phyloP scores from a whole-genome alignment of 2,329 filamentous ascomycete species.

The Septoria linicola region DNA sequence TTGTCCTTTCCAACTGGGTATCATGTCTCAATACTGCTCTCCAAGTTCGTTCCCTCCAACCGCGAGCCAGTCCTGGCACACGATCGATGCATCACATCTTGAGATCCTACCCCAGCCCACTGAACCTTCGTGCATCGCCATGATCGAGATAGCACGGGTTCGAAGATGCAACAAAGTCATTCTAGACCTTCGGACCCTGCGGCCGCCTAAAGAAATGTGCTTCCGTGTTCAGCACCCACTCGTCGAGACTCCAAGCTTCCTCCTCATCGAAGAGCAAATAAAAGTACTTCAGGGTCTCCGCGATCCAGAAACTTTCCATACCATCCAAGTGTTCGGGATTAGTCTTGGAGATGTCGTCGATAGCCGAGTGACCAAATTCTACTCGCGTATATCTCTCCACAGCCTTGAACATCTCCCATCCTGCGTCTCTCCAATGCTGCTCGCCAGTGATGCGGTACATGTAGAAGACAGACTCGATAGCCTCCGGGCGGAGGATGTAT shows the following conservation, averaged over 20 bases:
- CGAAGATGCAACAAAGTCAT: too few species aligned
- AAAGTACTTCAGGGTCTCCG: constrained; percentile 91
- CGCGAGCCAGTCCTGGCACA: not conserved
- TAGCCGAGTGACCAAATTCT: constrained; percentile 66
- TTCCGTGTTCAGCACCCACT: constrained; percentile 63
- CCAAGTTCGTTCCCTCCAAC: too few species aligned
- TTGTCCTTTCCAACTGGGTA: too few species aligned
- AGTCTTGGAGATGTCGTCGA: constrained; percentile 60
- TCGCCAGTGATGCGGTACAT: constrained; percentile 89
- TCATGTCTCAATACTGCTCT: too few species aligned
- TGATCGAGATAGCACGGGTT: too few species aligned
- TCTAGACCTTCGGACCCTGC: not conserved
- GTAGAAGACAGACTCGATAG: constrained; percentile 84
- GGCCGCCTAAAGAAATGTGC: constrained; percentile 49
- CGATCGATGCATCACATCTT: too few species aligned
- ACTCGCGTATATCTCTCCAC: constrained; percentile 67
- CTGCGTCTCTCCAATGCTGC: constrained; percentile 70
- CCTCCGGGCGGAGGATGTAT: constrained; percentile 63
- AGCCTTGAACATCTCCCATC: constrained; percentile 80
- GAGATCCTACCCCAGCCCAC: not conserved
- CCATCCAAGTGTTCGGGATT: constrained; percentile 51
- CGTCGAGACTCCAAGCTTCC: constrained; percentile 63
- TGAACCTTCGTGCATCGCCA: too few species aligned
- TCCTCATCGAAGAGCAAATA: constrained; percentile 76
- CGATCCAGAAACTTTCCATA: constrained; percentile 87